Percentiles rank a stretch among this genome's conserved stretches.
Evolutionary conservation across 352 stramenopile genomes (phyloP).

Genomic region (Saprolegnia parasitica): DNA sequence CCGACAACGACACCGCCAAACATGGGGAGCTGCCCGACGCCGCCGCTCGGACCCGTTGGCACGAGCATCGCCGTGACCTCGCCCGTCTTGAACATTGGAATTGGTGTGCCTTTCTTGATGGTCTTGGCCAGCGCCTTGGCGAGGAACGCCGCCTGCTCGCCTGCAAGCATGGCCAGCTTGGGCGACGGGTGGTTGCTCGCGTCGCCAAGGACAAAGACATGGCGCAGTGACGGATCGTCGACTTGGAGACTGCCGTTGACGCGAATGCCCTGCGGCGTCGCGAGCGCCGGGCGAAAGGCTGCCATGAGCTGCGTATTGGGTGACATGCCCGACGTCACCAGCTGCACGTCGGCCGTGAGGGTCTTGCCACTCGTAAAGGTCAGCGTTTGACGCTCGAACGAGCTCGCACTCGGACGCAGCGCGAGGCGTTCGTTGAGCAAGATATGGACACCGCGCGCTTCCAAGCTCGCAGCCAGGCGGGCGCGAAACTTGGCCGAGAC

Average conservation of each 20-base stretch:
- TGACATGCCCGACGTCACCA: constrained; percentile 41
- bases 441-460: constrained; percentile 45
- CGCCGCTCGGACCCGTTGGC: constrained; percentile 35
- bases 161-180: constrained; percentile 43
- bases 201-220: constrained; percentile 58
- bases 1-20: constrained; percentile 43
- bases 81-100: constrained; percentile 35
- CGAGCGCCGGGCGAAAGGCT: constrained; percentile 39
- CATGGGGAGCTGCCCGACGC: constrained; percentile 45
- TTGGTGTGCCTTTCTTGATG: constrained; percentile 12
- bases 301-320: constrained; percentile 33
- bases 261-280: constrained; percentile 42
- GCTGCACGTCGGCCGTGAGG: constrained; percentile 51
- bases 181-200: constrained; percentile 44
- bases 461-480: constrained; percentile 35
- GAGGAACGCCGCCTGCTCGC: constrained; percentile 44
- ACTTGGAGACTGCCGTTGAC: constrained; percentile 53
- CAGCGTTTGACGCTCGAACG: constrained; percentile 43
- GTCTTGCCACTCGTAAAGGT: constrained; percentile 40
- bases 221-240: constrained; percentile 37
- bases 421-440: constrained; percentile 48
- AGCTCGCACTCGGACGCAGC: constrained; percentile 38
- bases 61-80: constrained; percentile 36
- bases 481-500: constrained; percentile 49
- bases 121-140: constrained; percentile 37